A percentile compares a stretch with the other conserved stretches of the same genome.
Evolutionary conservation across 192 early-diverging fungal genomes (phyloP).

Genomic region (Chytriomyces confervae): DNA sequence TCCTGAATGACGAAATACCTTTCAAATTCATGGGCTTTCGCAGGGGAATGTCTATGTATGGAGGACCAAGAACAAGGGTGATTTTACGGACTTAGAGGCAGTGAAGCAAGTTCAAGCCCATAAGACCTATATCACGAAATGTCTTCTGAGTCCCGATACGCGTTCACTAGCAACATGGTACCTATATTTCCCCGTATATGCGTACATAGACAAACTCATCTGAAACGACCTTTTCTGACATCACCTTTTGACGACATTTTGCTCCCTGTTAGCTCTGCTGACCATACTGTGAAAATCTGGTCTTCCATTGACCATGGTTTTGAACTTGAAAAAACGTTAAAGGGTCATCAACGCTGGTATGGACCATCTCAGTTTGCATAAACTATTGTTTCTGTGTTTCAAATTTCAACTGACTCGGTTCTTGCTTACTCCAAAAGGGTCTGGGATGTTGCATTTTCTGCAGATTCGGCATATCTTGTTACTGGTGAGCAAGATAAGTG

Average conservation of each 20-base stretch:
- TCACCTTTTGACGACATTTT: neutral
- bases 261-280: constrained; percentile 66
- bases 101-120: constrained; percentile 77
- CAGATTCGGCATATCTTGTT: constrained; percentile 89
- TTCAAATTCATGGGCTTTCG: neutral
- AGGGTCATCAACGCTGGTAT: constrained; percentile 78
- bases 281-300: constrained; percentile 88
- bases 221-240: neutral
- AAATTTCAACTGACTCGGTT: too few species aligned
- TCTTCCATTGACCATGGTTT: constrained; percentile 57
- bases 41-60: constrained; percentile 73
- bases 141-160: constrained; percentile 81
- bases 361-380: neutral
- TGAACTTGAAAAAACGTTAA: constrained; percentile 74
- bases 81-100: constrained; percentile 66
- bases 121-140: constrained; percentile 82
- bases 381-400: neutral
- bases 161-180: constrained; percentile 55
- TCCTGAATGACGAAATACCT: neutral
- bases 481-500: constrained; percentile 54
- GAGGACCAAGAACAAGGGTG: constrained; percentile 55
- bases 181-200: neutral
- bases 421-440: constrained; percentile 51
- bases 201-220: neutral
- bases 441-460: constrained; percentile 91